Evolutionary conservation across 345 rosid species (phyloP).

Genomic region (Eucalyptus curtisii): DNA sequence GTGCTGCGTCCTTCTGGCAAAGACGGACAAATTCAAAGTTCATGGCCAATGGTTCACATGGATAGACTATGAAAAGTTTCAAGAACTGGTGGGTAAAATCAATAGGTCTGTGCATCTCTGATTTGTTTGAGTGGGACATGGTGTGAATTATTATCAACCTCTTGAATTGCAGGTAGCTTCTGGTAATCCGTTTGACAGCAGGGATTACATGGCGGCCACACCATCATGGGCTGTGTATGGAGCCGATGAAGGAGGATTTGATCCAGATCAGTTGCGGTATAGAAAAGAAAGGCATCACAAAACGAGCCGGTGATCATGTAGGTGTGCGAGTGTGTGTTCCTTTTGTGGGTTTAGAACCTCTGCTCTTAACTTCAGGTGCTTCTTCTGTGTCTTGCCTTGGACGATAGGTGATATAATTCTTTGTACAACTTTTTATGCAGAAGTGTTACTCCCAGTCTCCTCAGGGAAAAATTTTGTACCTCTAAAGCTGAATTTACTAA

Average conservation of each 20-base stretch:
- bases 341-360: neutral
- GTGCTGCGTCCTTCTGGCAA: constrained; percentile 91
- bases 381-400: neutral
- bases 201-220: constrained; percentile 78
- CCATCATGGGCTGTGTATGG: constrained; percentile 97
- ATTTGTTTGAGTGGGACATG: neutral
- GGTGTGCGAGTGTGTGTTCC: neutral
- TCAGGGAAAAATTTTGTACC: neutral
- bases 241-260: constrained; percentile 93
- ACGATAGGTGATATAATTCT: neutral
- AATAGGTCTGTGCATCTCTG: neutral
- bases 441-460: neutral
- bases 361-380: neutral
- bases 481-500: neutral
- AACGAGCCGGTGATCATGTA: constrained; percentile 24
- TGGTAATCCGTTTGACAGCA: constrained; percentile 64
- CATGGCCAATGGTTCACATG: constrained; percentile 85
- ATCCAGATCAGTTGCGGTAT: constrained; percentile 72
- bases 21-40: constrained; percentile 73
- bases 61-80: constrained; percentile 98
- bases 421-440: neutral
- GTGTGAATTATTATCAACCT: neutral
- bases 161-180: constrained; percentile 53
- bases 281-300: constrained; percentile 81
- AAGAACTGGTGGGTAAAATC: constrained; percentile 54